Conservation (phyloP, 2,329 filamentous ascomycete genomes). For the Penicillium sp. region DNA sequence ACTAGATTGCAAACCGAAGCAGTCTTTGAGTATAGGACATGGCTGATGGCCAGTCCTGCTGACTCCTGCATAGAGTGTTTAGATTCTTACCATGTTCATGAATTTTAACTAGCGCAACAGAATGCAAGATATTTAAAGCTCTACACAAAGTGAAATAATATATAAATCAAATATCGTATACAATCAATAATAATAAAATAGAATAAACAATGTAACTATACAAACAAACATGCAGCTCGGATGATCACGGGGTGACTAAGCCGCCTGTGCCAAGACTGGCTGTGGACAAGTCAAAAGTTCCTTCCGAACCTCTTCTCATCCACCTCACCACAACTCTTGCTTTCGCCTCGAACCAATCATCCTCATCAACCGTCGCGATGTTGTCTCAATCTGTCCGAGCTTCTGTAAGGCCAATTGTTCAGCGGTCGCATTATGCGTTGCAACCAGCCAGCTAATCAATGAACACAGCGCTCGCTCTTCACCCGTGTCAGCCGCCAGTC, state of each 20-base stretch:
- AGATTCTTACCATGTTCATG: neutral
- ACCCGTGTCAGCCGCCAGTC: conserved; percentile 58
- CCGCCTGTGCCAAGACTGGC: conserved; percentile 8
- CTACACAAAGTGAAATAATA: no score
- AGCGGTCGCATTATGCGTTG: neutral
- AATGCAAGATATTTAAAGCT: neutral
- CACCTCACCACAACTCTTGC: conserved; percentile 4
- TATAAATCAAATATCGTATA: no score
- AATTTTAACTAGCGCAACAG: neutral
- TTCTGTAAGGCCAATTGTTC: conserved; percentile 45
- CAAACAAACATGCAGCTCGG: neutral
- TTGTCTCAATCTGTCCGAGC: conserved; percentile 60
- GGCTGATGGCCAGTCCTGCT: neutral
- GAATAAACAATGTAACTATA: neutral
- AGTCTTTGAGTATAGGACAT: neutral
- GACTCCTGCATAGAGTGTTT: neutral
- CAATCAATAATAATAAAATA: no score
- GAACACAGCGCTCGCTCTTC: conserved; percentile 58
- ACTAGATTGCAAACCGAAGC: neutral
- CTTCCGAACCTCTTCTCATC: conserved; percentile 32
- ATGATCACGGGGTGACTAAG: conserved; percentile 16
- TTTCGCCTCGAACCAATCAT: conserved; percentile 5
- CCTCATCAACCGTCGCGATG: conserved; percentile 37
- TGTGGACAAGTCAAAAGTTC: conserved; percentile 68
- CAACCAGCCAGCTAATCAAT: neutral